Base-by-base conservation (phyloP, 371 early-diverging fungal species). In the Mucor irregularis region DNA sequence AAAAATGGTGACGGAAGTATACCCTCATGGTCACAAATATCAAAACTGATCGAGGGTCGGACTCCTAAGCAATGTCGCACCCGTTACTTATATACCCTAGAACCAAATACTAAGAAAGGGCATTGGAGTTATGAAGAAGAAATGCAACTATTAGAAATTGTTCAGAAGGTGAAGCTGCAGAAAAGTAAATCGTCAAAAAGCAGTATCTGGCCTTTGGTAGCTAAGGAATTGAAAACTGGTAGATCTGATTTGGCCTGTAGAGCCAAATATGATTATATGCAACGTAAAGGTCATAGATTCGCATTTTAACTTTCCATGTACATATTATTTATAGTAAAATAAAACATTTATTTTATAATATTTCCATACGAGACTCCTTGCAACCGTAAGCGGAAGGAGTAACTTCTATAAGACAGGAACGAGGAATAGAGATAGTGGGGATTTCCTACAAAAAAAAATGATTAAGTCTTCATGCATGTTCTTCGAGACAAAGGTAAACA, bases 321-420 rank as follows among this genome's bases (percentile, higher is more conserved):
- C n/a, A n/a, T n/a, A n/a, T n/a, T n/a, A n/a, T n/a, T n/a, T n/a
- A 34, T 9, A 14, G 21, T 17, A 33, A n/a, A 26, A 39, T 42
- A 48, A 6, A 53, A 40, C 38, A 22, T 29, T 50, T 37, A 43
- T 35, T 51, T 40, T 25, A 31, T 33, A 21, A 24, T 31, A 71
- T 66, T 29, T 72, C 65, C 48, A 74, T 51, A 49, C 80, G 63
- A 45, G 73, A 57, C 46, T 90, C 90, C 56, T 81, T 80, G 61
- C 84, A 84, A 2, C 90, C 84, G 50, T 91, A 91, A 8, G 93
- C 91, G 1, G 88, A 84, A 8, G 93, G 93, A 11, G 84, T 85
- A 52, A 93, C 78, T 68, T 91, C 91, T 38, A 93, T 73, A 31
- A 93, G 65, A 31, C 80, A 82, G 8, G 84, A 80, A 13, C 86